These are phyloP conservation scores for Cyberlindnera samutprakarnensis DNA, from an alignment of 805 yeast species.

Conservation along the genomic window DNA sequence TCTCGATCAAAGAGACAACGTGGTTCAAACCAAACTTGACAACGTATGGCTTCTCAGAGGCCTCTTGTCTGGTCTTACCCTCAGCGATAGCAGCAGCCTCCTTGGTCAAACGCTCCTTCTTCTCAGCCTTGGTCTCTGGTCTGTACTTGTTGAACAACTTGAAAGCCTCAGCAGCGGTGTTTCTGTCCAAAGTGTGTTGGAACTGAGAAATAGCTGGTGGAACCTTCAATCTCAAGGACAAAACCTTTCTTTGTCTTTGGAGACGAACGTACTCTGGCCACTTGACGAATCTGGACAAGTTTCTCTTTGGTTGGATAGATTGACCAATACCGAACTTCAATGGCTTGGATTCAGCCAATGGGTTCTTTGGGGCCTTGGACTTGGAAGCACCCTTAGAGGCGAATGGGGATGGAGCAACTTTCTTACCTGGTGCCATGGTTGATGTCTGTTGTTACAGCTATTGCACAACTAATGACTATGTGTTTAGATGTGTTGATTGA, in stretches of 20 bases:
- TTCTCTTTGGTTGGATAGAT: slow-evolving; percentile 88
- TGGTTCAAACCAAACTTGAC: slow-evolving; percentile 99
- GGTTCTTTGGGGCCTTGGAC: slow-evolving; percentile 64
- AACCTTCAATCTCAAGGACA: slow-evolving; percentile 93
- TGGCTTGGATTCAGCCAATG: slow-evolving; percentile 84
- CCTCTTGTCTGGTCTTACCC: slow-evolving; percentile 96
- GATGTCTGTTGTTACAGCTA: no score
- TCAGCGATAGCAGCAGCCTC: slow-evolving; percentile 99
- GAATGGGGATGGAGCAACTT: slow-evolving; percentile 98
- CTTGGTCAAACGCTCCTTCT: slow-evolving; percentile 97
- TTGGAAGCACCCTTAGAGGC: slow-evolving; percentile 65
- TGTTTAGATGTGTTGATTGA: no score
- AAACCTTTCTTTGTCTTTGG: slow-evolving; percentile 98
- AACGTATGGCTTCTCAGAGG: slow-evolving; percentile 92
- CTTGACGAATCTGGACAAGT: slow-evolving; percentile 94
- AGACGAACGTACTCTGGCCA: slow-evolving; percentile 99
- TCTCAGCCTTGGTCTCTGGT: slow-evolving; percentile 96
- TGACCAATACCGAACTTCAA: slow-evolving; percentile 96
- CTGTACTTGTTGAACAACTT: slow-evolving; percentile 98
- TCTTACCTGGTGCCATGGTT: slow-evolving; percentile 38
- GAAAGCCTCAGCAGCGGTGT: slow-evolving; percentile 96
- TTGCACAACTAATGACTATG: no score
- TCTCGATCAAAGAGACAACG: slow-evolving; percentile 93
- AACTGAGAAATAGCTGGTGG: slow-evolving; percentile 98
- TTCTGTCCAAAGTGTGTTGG: slow-evolving; percentile 94